Percentiles rank a stretch among this genome's conserved stretches.
Conservation (phyloP, 1,284 basidiomycete species). For the Ustilago sp. region DNA sequence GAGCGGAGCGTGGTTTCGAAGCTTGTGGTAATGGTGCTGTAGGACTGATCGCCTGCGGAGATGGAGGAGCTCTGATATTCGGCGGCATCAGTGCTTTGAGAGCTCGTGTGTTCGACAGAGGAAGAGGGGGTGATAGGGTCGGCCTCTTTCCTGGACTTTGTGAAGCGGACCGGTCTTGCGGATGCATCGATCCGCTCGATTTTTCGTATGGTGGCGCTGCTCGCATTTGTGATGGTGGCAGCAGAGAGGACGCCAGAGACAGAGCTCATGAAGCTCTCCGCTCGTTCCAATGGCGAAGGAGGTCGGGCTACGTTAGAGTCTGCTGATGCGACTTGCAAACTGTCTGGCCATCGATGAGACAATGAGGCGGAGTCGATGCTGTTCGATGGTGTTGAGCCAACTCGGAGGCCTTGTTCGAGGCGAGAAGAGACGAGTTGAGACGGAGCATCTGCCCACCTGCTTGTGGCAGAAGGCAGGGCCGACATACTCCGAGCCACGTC, state of each 20-base stretch:
- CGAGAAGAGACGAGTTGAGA: constrained; percentile 42
- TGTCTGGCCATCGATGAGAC: constrained; percentile 14
- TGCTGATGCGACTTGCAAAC: constrained; percentile 6
- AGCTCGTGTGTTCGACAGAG: constrained; percentile 22
- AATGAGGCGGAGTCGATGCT: constrained; percentile 29
- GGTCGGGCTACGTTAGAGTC: neutral
- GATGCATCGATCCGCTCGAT: constrained; percentile 21
- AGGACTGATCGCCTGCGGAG: constrained; percentile 16
- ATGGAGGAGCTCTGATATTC: constrained; percentile 20
- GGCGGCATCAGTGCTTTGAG: constrained; percentile 19
- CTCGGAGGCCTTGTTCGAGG: constrained; percentile 38
- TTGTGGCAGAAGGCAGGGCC: constrained; percentile 9
- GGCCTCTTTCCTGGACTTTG: constrained; percentile 23
- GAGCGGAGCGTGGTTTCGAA: constrained; percentile 21
- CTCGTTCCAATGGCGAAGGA: constrained; percentile 18
- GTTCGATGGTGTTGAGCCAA: constrained; percentile 18
- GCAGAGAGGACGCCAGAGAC: constrained; percentile 23
- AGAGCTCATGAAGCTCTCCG: constrained; percentile 46
- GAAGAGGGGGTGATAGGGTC: constrained; percentile 30
- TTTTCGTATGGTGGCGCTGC: constrained; percentile 45
- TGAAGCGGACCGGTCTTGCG: constrained; percentile 32
- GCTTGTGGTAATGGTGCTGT: constrained; percentile 29
- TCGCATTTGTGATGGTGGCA: constrained; percentile 44
- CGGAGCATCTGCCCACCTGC: constrained; percentile 33
- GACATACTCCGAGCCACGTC: constrained; percentile 32